Base-by-base conservation (phyloP, 1,139 yeast genomes). In the Arxiozyma slooffiae region DNA sequence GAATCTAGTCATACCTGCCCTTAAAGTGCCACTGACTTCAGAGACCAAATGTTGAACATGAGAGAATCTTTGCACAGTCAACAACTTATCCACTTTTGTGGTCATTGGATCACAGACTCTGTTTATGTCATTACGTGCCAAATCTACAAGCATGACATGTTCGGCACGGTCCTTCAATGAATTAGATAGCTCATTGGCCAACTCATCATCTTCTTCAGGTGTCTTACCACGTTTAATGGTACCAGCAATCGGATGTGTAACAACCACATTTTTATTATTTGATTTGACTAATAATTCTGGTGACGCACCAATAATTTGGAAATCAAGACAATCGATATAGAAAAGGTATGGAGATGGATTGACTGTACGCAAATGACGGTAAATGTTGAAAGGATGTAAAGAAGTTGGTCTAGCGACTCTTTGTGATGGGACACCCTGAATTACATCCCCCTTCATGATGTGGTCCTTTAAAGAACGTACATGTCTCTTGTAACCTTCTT, bases 231-330 rank as follows among this genome's bases (percentile, higher is more conserved):
- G 80, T 60, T 75, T 80, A 52, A 92, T 85, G 3, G 98, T 92
- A 49, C 98, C 98, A 1, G 98, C 98, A 66, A 92, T 92, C 26
- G 98, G 98, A 67, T 92, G 97, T 4, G 97, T 92, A 46, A 90
- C 77, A 36, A 92, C 79, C 59, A 86, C 80, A 56, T 85, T 82
- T 43, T 82, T 75, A 22, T 59, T 55, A 59, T 89, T 97, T 3
- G 87, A 75, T 68, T 87, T 87, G 51, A 92, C 97, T 51, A 92
- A 74, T 53, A 90, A 73, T 67, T 92, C 98, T 1, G 98, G 98
- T 20, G 97, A 88, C 0, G 98, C 98, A 43, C 98, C 98, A 51
- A 92, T 92, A 50, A 92, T 79, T 67, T 90, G 96, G 73, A 92
- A 92, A 59, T 88, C 97, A 52, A 86, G 66, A 63, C 86, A 84